Evolutionary conservation across 345 rosid species (phyloP).

Genomic region (Theobroma cacao): DNA sequence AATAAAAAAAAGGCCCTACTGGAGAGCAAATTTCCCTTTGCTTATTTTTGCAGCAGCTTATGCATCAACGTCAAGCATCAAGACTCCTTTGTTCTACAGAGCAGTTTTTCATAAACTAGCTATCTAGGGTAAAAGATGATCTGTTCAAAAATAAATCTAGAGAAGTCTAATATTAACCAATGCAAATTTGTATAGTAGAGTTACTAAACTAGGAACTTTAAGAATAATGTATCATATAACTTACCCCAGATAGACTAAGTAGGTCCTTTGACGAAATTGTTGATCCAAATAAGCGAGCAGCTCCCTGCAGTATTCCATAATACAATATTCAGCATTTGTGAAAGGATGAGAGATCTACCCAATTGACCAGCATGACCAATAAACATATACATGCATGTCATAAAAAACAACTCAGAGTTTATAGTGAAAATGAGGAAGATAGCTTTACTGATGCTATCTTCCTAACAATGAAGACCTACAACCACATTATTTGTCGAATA

Average conservation of each 20-base stretch:
- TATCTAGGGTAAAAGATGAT: not conserved
- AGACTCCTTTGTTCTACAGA: not conserved
- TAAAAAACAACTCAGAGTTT: too few species aligned
- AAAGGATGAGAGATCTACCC: conserved; percentile 2
- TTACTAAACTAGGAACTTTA: not conserved
- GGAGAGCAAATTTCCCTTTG: not conserved
- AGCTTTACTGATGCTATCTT: too few species aligned
- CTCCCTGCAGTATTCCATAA: conserved; percentile 66
- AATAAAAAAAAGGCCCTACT: not conserved
- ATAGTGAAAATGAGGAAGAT: too few species aligned
- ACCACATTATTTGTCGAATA: too few species aligned
- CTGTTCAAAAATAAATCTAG: conserved; percentile 11
- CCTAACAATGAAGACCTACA: too few species aligned
- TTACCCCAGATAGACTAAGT: conserved; percentile 83
- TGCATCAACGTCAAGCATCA: not conserved
- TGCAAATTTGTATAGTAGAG: not conserved
- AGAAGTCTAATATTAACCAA: not conserved
- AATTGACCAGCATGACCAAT: conserved; percentile 4
- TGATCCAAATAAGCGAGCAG: conserved; percentile 90
- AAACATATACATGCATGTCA: not conserved
- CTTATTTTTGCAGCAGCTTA: not conserved
- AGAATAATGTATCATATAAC: conserved; percentile 23
- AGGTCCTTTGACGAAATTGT: conserved; percentile 76
- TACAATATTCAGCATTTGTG: conserved; percentile 1
- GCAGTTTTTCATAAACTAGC: not conserved